phyloP scores from a whole-genome alignment of 768 basidiomycete genomes.

The Amylocystis lapponica region DNA sequence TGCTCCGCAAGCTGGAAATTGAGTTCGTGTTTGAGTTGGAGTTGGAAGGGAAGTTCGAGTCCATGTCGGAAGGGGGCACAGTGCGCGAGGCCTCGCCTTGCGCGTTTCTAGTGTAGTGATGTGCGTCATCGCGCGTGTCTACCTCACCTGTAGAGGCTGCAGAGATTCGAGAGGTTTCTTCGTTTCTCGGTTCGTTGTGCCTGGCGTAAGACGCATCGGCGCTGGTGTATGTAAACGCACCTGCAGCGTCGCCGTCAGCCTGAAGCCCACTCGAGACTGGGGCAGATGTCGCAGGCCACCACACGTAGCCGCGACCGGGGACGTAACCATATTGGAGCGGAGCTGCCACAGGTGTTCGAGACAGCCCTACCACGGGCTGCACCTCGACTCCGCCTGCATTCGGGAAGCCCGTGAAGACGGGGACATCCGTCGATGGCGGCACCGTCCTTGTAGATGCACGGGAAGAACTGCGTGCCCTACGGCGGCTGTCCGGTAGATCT shows the following conservation, averaged over 20 bases:
- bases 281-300: background rate
- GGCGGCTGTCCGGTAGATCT: constrained; percentile 3
- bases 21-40: constrained; percentile 2
- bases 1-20: background rate
- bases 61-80: too few relatives aligned
- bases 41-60: background rate
- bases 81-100: background rate
- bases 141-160: too few relatives aligned
- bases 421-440: too few relatives aligned
- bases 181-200: too few relatives aligned
- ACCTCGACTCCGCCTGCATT: background rate
- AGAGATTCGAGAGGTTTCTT: too few relatives aligned
- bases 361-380: too few relatives aligned
- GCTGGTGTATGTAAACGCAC: too few relatives aligned
- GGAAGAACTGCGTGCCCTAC: background rate
- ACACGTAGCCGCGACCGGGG: constrained; percentile 1
- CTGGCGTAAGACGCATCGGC: too few relatives aligned
- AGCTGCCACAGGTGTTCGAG: too few relatives aligned
- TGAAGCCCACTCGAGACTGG: background rate
- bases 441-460: background rate
- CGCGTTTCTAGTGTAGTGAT: background rate
- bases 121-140: background rate
- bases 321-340: constrained; percentile 4
- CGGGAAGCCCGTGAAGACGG: too few relatives aligned
- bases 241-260: background rate